Percentiles rank a stretch among this genome's conserved stretches.
Evolutionary conservation across 306 rosid genomes (phyloP).

Genomic region (Corylus americana): DNA sequence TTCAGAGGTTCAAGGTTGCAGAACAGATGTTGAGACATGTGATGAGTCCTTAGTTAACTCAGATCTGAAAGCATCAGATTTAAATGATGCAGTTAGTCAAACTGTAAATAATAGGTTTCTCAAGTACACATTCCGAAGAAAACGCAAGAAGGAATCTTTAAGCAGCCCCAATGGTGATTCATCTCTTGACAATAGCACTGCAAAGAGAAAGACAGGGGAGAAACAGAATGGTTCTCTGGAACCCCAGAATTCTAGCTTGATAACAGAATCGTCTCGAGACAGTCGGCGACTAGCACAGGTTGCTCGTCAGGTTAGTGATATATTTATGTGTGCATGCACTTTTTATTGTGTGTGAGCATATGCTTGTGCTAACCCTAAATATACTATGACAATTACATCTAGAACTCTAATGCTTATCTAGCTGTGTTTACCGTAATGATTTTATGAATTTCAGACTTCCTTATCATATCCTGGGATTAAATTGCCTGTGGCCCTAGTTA

Average conservation of each 20-base stretch:
- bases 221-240: slow-evolving; percentile 46
- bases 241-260: slow-evolving; percentile 54
- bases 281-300: slow-evolving; percentile 63
- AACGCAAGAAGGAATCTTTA: slow-evolving; percentile 65
- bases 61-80: slow-evolving; percentile 41
- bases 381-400: background rate
- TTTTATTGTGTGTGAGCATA: slow-evolving; percentile 10
- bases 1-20: slow-evolving; percentile 39
- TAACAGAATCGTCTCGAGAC: slow-evolving; percentile 57
- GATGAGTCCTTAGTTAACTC: slow-evolving; percentile 30
- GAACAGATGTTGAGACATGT: slow-evolving; percentile 36
- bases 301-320: slow-evolving; percentile 72
- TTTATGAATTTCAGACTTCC: slow-evolving; percentile 1
- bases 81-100: slow-evolving; percentile 43
- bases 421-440: background rate
- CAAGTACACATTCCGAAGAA: slow-evolving; percentile 77
- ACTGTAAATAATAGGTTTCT: slow-evolving; percentile 53
- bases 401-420: background rate
- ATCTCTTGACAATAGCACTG: slow-evolving; percentile 38
- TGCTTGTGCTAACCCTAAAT: slow-evolving; percentile 17
- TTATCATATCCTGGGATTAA: background rate
- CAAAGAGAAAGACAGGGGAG: slow-evolving; percentile 44
- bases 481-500: background rate
- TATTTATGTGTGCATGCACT: slow-evolving; percentile 27
- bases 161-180: slow-evolving; percentile 45